Conservation (phyloP, 306 rosid species). For the Oxytropis ochrocephala region DNA sequence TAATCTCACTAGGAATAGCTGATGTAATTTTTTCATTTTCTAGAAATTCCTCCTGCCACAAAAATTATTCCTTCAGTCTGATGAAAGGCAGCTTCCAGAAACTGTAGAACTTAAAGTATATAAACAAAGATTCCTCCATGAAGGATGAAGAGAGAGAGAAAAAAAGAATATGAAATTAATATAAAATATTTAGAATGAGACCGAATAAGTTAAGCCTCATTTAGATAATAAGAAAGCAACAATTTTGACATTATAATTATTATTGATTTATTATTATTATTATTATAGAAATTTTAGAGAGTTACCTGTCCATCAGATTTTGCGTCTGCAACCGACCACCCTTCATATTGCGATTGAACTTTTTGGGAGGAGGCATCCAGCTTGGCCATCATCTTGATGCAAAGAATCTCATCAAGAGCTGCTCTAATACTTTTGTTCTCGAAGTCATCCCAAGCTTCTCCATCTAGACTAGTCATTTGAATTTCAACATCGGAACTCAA, state of each 20-base stretch:
- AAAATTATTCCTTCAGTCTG: slow-evolving; percentile 16
- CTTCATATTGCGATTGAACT: slow-evolving; percentile 43
- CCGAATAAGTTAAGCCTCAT: background rate
- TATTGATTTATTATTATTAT: background rate
- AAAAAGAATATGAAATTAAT: background rate
- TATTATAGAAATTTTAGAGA: slow-evolving; percentile 17
- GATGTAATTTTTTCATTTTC: slow-evolving; percentile 39
- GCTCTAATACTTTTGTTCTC: slow-evolving; percentile 47
- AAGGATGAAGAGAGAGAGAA: background rate
- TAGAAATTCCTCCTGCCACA: slow-evolving; percentile 45
- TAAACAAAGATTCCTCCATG: background rate
- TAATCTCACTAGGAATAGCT: slow-evolving; percentile 36
- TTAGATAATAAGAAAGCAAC: background rate
- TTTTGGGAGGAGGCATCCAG: slow-evolving; percentile 46
- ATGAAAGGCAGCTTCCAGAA: background rate
- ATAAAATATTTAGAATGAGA: slow-evolving; percentile 2
- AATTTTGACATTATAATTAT: background rate
- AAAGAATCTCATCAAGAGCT: slow-evolving; percentile 73
- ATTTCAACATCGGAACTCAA: slow-evolving; percentile 17
- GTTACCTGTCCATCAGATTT: slow-evolving; percentile 42
- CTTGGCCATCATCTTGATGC: slow-evolving; percentile 59
- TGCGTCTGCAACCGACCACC: slow-evolving; percentile 37
- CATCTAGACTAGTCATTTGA: slow-evolving; percentile 30
- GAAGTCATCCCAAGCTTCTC: slow-evolving; percentile 82
- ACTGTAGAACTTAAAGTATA: slow-evolving; percentile 5